phyloP scores from a whole-genome alignment of 768 basidiomycete species.

The Scleroderma citrinum region DNA sequence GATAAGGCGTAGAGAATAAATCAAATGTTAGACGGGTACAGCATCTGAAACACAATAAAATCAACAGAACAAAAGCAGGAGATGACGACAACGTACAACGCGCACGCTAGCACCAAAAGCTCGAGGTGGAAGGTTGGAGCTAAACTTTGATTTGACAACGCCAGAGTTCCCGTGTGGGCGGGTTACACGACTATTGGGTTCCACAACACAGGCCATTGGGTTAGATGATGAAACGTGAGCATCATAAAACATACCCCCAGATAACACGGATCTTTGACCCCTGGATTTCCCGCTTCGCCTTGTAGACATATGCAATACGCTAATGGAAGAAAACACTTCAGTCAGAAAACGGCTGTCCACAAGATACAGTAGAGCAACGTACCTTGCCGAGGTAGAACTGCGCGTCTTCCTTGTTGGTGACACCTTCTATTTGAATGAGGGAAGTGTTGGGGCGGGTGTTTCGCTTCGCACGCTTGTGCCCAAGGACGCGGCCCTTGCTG shows the following conservation, averaged over 20 bases:
- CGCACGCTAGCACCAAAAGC: slow-evolving; percentile 91
- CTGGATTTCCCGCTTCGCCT: slow-evolving; percentile 88
- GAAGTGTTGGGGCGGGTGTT: slow-evolving; percentile 95
- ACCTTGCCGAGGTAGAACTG: slow-evolving; percentile 99
- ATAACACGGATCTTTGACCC: slow-evolving; percentile 96
- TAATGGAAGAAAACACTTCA: slow-evolving; percentile 26
- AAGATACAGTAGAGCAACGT: slow-evolving; percentile 16
- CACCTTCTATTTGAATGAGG: slow-evolving; percentile 96
- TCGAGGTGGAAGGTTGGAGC: slow-evolving; percentile 89
- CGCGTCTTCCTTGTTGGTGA: slow-evolving; percentile 87
- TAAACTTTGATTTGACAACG: slow-evolving; percentile 96
- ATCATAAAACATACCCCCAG: slow-evolving; percentile 74
- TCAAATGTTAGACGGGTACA: slow-evolving; percentile 85
- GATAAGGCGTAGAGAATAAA: slow-evolving; percentile 2
- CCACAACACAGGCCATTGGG: not conserved
- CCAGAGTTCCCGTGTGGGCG: slow-evolving; percentile 92
- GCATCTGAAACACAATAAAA: slow-evolving; percentile 51
- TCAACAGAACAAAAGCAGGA: slow-evolving; percentile 3
- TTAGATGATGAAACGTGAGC: not conserved
- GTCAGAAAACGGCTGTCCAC: not conserved
- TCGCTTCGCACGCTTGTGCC: slow-evolving; percentile 98
- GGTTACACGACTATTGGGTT: slow-evolving; percentile 68
- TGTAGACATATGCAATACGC: slow-evolving; percentile 98
- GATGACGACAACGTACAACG: slow-evolving; percentile 53
- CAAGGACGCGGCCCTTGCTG: slow-evolving; percentile 92